These are phyloP conservation scores for Seiridium unicorne DNA, from an alignment of 2,329 filamentous ascomycete genomes.

Conservation along the genomic window DNA sequence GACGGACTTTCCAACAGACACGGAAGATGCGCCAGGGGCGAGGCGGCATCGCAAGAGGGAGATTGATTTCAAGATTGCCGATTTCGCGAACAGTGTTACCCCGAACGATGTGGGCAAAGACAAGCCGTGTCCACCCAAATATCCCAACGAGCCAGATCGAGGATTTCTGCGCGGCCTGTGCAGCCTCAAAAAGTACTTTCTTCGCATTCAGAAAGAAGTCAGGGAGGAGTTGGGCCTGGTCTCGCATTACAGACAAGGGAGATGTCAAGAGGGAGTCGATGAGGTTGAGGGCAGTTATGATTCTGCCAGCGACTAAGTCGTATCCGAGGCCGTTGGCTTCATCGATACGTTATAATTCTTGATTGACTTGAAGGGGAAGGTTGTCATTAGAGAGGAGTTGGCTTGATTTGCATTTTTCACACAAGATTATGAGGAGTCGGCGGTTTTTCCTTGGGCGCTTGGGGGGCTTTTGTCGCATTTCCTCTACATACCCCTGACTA, in stretches of 20 bases:
- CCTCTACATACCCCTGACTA: constrained; percentile 1
- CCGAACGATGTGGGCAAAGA: constrained; percentile 69
- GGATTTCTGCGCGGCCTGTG: constrained; percentile 86
- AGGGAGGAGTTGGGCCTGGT: constrained; percentile 48
- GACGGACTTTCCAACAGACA: constrained; percentile 57
- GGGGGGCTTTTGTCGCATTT: constrained; percentile 1
- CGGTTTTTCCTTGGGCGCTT: neutral
- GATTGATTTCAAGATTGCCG: constrained; percentile 94
- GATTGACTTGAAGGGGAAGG: neutral
- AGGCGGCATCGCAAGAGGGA: constrained; percentile 48
- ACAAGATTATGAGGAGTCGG: constrained; percentile 3
- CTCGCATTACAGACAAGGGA: constrained; percentile 4
- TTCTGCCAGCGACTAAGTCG: constrained; percentile 6
- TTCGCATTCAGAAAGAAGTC: constrained; percentile 81
- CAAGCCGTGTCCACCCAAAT: constrained; percentile 73
- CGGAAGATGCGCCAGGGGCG: constrained; percentile 45
- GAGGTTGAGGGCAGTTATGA: neutral
- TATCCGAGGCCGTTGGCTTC: neutral
- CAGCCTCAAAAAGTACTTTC: constrained; percentile 79
- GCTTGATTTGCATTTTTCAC: constrained; percentile 2
- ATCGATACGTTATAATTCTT: neutral
- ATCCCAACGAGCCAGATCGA: constrained; percentile 77
- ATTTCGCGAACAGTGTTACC: constrained; percentile 97
- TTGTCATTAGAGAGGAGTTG: constrained; percentile 1
- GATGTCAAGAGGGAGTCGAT: neutral